phyloP scores from a whole-genome alignment of 2,329 filamentous ascomycete genomes.

The Colletotrichum endophyticum region DNA sequence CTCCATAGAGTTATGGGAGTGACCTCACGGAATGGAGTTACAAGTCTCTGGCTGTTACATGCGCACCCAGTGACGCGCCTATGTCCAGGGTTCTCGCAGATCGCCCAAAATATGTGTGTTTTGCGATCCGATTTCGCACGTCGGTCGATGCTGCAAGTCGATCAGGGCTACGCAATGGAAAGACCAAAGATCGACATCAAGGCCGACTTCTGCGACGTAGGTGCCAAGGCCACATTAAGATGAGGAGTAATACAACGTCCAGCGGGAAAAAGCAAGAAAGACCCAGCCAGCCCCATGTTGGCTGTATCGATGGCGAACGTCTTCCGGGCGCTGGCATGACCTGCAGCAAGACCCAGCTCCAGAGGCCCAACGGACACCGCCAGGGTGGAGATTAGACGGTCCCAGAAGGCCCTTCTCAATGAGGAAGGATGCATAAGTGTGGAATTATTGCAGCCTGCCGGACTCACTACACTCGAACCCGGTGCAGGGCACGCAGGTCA shows the following conservation, averaged over 20 bases:
- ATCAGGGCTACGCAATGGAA: background rate
- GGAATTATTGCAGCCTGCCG: background rate
- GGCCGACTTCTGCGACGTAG: background rate
- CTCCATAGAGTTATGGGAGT: background rate
- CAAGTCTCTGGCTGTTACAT: background rate
- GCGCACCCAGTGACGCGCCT: background rate
- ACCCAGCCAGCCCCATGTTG: background rate
- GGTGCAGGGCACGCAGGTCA: background rate
- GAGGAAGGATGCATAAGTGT: background rate
- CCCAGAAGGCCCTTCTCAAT: background rate
- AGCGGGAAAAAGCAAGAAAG: background rate
- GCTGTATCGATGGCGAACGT: background rate
- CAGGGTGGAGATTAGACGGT: background rate
- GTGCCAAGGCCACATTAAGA: background rate
- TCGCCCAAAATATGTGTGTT: background rate
- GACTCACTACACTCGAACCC: background rate
- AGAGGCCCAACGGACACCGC: background rate
- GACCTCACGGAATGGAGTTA: background rate
- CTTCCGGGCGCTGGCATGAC: background rate
- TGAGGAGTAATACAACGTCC: background rate
- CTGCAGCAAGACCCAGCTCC: background rate
- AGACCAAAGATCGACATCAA: background rate
- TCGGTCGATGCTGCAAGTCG: background rate
- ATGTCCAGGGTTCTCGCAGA: background rate
- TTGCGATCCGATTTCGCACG: background rate